Conservation (phyloP, 352 stramenopile genomes). For the Globisporangium mamillatum region DNA sequence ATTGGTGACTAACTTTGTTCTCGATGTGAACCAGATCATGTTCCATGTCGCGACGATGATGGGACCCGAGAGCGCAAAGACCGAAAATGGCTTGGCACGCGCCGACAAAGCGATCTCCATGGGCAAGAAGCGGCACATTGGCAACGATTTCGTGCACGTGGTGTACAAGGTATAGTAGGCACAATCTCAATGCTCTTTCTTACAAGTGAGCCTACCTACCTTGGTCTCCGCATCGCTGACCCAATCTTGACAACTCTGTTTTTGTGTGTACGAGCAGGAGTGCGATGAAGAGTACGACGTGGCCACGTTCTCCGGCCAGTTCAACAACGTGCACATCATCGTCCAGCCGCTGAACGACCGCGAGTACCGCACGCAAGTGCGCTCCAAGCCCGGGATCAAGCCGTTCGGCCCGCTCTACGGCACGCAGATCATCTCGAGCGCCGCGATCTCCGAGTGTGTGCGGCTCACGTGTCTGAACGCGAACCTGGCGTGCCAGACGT, state of each 20-base stretch:
- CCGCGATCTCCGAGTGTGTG: conserved; percentile 63
- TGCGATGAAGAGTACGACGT: conserved; percentile 76
- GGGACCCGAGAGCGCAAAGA: conserved; percentile 23
- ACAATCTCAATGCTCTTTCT: not conserved
- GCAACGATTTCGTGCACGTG: conserved; percentile 88
- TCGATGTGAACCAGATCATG: conserved; percentile 51
- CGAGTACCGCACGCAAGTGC: conserved; percentile 73
- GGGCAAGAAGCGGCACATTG: conserved; percentile 88
- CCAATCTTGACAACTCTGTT: not conserved
- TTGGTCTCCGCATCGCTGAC: not conserved
- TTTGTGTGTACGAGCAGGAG: conserved; percentile 31
- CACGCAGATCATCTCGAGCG: conserved; percentile 64
- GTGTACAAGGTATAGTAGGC: conserved; percentile 63
- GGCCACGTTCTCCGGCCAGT: conserved; percentile 74
- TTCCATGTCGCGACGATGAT: conserved; percentile 89
- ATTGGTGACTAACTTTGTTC: not conserved
- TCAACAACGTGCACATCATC: conserved; percentile 87
- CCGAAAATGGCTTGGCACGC: not conserved
- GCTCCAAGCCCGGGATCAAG: conserved; percentile 62
- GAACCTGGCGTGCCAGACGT: conserved; percentile 79
- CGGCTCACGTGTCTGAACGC: conserved; percentile 80
- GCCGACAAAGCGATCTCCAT: conserved; percentile 23
- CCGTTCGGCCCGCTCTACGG: conserved; percentile 77
- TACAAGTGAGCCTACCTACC: not conserved
- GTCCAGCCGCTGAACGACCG: conserved; percentile 76